phyloP scores from a whole-genome alignment of 2,329 filamentous ascomycete species.

The Tolypocladium inflatum region DNA sequence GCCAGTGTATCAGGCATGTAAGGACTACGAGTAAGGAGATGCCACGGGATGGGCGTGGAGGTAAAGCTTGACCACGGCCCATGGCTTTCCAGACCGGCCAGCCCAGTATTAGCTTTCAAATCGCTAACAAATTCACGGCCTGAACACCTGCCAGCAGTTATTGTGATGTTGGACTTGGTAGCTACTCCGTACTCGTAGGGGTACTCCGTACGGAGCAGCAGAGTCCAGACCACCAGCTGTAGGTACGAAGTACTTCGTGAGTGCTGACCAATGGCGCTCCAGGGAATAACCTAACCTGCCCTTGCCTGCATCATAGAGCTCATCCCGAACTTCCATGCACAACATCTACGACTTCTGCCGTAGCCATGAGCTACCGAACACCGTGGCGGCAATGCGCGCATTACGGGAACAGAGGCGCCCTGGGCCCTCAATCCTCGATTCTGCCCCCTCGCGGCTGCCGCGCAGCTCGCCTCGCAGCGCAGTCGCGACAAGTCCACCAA shows the following conservation, averaged over 20 bases:
- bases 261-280: constrained; percentile 1
- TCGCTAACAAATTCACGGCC: too few species aligned
- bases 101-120: background rate
- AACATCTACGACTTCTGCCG: background rate
- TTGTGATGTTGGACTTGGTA: background rate
- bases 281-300: background rate
- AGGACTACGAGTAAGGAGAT: too few species aligned
- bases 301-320: background rate
- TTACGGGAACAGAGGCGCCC: constrained; percentile 6
- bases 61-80: background rate
- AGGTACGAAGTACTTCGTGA: background rate
- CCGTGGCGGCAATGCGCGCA: constrained; percentile 19
- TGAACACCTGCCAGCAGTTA: too few species aligned
- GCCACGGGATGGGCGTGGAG: background rate
- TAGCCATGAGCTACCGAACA: constrained; percentile 20
- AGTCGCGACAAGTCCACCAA: constrained; percentile 14
- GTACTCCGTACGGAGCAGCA: too few species aligned
- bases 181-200: too few species aligned
- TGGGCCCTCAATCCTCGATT: background rate
- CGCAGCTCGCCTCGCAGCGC: constrained; percentile 6
- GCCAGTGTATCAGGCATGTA: background rate
- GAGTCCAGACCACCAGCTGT: too few species aligned
- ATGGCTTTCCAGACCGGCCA: background rate
- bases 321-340: background rate
- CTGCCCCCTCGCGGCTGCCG: constrained; percentile 4